A percentile compares a stretch with the other conserved stretches of the same genome.
Conservation (phyloP, 139 green algal species). For the Edaphochlamys debaryana region DNA sequence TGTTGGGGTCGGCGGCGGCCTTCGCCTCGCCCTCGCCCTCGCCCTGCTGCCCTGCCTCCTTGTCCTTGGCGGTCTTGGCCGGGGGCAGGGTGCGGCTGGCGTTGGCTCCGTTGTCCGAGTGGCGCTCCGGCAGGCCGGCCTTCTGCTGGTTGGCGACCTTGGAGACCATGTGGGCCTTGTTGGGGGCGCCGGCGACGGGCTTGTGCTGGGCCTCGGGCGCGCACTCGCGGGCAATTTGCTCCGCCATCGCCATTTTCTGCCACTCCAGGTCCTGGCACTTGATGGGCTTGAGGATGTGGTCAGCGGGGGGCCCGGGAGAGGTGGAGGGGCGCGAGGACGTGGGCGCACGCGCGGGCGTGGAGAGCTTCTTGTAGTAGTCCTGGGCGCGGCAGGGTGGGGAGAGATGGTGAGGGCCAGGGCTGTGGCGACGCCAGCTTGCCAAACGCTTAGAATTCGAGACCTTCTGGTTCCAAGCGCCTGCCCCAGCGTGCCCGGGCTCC, state of each 20-base stretch:
- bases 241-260: neutral
- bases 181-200: conserved; percentile 19
- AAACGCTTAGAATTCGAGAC: too few relatives aligned
- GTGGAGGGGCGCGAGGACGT: neutral
- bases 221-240: neutral
- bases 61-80: too few relatives aligned
- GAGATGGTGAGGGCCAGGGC: too few relatives aligned
- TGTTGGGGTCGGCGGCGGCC: too few relatives aligned
- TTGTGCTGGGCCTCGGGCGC: neutral
- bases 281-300: neutral
- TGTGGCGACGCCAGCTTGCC: too few relatives aligned
- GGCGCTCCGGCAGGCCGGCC: too few relatives aligned
- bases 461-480: too few relatives aligned
- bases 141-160: neutral
- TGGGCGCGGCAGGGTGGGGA: too few relatives aligned
- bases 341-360: too few relatives aligned
- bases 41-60: neutral
- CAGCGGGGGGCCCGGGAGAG: neutral
- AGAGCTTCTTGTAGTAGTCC: conserved; percentile 33
- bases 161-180: neutral
- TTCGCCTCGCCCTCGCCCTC: neutral
- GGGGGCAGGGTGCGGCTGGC: too few relatives aligned
- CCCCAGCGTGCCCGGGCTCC: too few relatives aligned
- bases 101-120: too few relatives aligned
- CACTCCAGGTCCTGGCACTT: conserved; percentile 2